phyloP scores from a whole-genome alignment of 2,329 filamentous ascomycete genomes.

The Ilyonectria sp. region DNA sequence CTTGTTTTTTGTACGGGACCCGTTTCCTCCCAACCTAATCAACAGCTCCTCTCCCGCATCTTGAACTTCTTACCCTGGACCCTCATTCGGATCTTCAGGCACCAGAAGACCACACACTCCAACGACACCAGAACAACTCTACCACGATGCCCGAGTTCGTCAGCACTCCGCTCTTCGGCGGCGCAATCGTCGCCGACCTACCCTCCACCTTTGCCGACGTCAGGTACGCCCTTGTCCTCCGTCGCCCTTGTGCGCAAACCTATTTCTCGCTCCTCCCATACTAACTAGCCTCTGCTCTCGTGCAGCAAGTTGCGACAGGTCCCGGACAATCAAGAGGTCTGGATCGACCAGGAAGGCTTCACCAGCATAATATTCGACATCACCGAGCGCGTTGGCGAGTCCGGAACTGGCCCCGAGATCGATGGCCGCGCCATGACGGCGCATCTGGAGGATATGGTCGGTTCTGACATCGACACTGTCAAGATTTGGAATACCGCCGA shows the following conservation, averaged over 20 bases:
- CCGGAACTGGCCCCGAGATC: constrained; percentile 69
- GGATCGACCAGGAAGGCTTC: constrained; percentile 86
- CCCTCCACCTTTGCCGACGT: constrained; percentile 80
- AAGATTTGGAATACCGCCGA: constrained; percentile 78
- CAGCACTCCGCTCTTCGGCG: constrained; percentile 77
- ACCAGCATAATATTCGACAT: constrained; percentile 93
- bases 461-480: constrained; percentile 73
- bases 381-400: constrained; percentile 80
- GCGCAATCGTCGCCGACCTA: constrained; percentile 78
- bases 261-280: constrained; percentile 3
- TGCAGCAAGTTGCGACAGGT: constrained; percentile 80
- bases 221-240: constrained; percentile 65
- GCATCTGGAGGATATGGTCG: constrained; percentile 79
- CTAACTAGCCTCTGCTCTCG: constrained; percentile 22
- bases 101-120: neutral
- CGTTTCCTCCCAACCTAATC: constrained; percentile 3
- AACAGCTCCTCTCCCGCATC: neutral
- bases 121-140: constrained; percentile 2
- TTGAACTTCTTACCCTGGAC: constrained; percentile 18
- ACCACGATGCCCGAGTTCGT: constrained; percentile 68
- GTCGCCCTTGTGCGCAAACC: constrained; percentile 26
- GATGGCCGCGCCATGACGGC: constrained; percentile 80
- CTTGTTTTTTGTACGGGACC: constrained; percentile 14
- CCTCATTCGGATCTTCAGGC: constrained; percentile 23
- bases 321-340: constrained; percentile 93